phyloP scores from a whole-genome alignment of 2,329 filamentous ascomycete species.

The Exophiala mesophila region DNA sequence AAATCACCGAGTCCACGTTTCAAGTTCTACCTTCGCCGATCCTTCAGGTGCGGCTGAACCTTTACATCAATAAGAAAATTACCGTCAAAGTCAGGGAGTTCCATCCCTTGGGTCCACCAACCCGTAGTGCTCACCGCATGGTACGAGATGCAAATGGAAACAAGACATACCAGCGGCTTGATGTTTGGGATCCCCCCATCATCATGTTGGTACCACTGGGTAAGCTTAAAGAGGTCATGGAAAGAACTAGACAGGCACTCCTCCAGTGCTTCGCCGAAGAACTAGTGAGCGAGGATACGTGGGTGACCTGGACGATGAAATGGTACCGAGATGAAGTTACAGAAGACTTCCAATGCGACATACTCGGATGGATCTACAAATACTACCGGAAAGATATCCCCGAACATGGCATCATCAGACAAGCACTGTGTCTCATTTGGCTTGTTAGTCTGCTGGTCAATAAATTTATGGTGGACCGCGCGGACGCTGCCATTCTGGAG shows the following conservation, averaged over 20 bases:
- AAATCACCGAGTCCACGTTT: constrained; percentile 11
- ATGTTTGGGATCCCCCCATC: constrained; percentile 21
- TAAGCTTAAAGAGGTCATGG: constrained; percentile 1
- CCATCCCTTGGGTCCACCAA: constrained; percentile 5
- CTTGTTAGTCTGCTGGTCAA: constrained; percentile 19
- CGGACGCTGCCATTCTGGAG: constrained; percentile 9
- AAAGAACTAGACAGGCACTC: constrained; percentile 6
- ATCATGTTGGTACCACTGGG: constrained; percentile 15
- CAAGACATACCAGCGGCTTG: constrained; percentile 5
- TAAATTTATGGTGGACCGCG: constrained; percentile 10
- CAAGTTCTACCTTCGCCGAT: not conserved
- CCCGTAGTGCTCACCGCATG: constrained; percentile 9
- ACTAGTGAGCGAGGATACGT: constrained; percentile 7
- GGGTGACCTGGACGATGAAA: constrained; percentile 13
- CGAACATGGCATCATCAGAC: constrained; percentile 16
- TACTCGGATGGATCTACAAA: constrained; percentile 13
- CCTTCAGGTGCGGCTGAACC: constrained; percentile 14
- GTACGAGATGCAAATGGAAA: constrained; percentile 4
- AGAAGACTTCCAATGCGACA: constrained; percentile 17
- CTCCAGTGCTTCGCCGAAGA: constrained; percentile 11
- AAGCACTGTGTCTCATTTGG: constrained; percentile 16
- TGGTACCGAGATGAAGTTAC: constrained; percentile 11
- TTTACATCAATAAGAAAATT: constrained; percentile 10
- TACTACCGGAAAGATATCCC: constrained; percentile 17
- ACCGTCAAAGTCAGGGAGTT: constrained; percentile 16